A percentile compares a stretch with the other conserved stretches of the same genome.
Evolutionary conservation across 306 rosid genomes (phyloP).

Genomic region (Quercus parvula): DNA sequence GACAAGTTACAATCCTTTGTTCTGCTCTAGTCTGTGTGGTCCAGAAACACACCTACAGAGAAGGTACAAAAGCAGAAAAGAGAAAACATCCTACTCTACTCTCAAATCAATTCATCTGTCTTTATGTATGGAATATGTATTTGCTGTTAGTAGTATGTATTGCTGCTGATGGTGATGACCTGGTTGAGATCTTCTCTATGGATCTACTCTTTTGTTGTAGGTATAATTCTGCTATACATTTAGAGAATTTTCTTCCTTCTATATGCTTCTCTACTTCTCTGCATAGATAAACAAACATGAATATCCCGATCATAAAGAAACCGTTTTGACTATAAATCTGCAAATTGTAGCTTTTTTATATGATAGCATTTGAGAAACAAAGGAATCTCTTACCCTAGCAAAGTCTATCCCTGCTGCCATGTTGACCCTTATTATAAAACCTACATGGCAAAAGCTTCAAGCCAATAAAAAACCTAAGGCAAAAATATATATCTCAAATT

Average conservation of each 20-base stretch:
- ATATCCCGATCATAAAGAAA: not conserved
- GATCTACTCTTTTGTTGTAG: conserved; percentile 72
- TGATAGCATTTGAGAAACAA: not conserved
- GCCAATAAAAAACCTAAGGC: conserved; percentile 27
- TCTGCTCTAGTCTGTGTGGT: conserved; percentile 47
- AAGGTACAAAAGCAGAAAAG: conserved; percentile 30
- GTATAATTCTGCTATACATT: conserved; percentile 87
- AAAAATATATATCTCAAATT: conserved; percentile 24
- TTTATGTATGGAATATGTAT: conserved; percentile 69
- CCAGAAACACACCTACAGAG: conserved; percentile 45
- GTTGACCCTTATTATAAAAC: conserved; percentile 41
- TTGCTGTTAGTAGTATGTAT: conserved; percentile 94
- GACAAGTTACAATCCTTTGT: conserved; percentile 31
- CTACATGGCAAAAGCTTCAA: conserved; percentile 54
- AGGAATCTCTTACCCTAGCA: conserved; percentile 55
- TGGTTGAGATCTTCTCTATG: conserved; percentile 55
- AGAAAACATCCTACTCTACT: conserved; percentile 41
- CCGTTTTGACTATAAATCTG: not conserved
- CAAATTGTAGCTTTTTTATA: not conserved
- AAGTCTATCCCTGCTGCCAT: conserved; percentile 48
- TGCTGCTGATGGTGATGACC: conserved; percentile 44
- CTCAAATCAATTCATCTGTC: conserved; percentile 53
- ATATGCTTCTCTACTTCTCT: conserved; percentile 82
- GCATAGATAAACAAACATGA: conserved; percentile 20
- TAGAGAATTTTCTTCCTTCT: conserved; percentile 54